Base-by-base conservation (phyloP, 2,329 filamentous ascomycete species). In the Ophiocordyceps robertsii region DNA sequence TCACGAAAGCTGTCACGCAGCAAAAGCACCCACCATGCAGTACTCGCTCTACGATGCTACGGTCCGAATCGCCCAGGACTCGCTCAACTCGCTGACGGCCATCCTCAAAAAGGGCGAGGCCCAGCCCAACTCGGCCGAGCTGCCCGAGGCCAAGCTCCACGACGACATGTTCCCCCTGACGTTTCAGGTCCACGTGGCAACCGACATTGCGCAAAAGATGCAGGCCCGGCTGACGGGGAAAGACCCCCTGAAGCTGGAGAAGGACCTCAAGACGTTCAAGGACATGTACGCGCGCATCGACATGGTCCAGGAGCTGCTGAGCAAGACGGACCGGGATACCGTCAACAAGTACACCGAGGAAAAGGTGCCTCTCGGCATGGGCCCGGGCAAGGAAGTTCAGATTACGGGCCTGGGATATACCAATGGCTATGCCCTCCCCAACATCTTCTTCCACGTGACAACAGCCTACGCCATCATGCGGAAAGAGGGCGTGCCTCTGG, bases 361-460 rank as follows among this genome's bases (percentile, higher is more conserved):
- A 33, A 46, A 38, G 5, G 53, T 66, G n/a, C 44, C 47, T 17
- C 40, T 63, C 5, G 53, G 48, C 3, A n/a, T 64, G 6, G 62
- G 61, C 2, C 49, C 53, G 16, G 47, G 48, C 31, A 57, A 53
- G 45, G 47, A 41, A n/a, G 52, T 44, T 29, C 32, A 52, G 35
- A 42, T 61, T 39, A 44, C 49, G 31, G 53, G 49, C 39, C 29
- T 49, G 38, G 57, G 62, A 2, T 82, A 75, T 53, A 52, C 73
- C 19, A 53, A 59, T 35, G 59, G 59, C 3, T 75, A 69, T 55
- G 65, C 60, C 4, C 43, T 77, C 37, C 77, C 79, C 19, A 80
- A 82, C 52, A 58, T 81, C 50, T 80, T 68, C 62, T 84, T 84
- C 59, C 80, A 84, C 54, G 49, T 74, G 13, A 67, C 58, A 3